phyloP scores from a whole-genome alignment of 2,329 filamentous ascomycete genomes.

The Lithohypha guttulata region DNA sequence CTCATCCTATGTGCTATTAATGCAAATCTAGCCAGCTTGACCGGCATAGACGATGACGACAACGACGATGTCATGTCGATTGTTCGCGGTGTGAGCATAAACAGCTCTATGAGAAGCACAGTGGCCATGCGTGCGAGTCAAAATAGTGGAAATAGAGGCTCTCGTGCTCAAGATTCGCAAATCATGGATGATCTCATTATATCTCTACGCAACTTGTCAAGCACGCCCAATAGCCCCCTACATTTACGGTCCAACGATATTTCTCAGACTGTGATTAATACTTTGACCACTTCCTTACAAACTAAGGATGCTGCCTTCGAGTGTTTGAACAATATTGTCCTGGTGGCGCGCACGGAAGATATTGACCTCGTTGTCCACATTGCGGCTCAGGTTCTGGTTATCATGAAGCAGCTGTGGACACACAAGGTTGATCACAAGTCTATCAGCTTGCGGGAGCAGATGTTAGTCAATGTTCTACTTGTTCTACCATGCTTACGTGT shows the following conservation, averaged over 20 bases:
- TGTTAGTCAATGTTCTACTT: slow-evolving; percentile 60
- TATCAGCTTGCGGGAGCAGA: slow-evolving; percentile 59
- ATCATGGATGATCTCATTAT: slow-evolving; percentile 16
- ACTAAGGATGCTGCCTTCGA: slow-evolving; percentile 64
- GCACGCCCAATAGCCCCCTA: slow-evolving; percentile 15
- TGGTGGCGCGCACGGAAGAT: slow-evolving; percentile 57
- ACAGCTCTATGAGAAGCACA: slow-evolving; percentile 33
- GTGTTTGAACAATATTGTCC: slow-evolving; percentile 61
- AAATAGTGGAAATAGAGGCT: slow-evolving; percentile 7
- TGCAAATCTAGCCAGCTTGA: neutral
- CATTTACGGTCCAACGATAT: slow-evolving; percentile 14
- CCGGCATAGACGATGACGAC: slow-evolving; percentile 10
- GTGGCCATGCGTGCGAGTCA: slow-evolving; percentile 16
- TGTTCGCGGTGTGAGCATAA: slow-evolving; percentile 26
- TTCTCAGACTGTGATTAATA: slow-evolving; percentile 11
- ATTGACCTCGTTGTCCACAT: slow-evolving; percentile 50
- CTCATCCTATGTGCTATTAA: slow-evolving; percentile 59
- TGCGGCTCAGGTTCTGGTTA: slow-evolving; percentile 53
- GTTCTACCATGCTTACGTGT: slow-evolving; percentile 45
- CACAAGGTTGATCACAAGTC: slow-evolving; percentile 41
- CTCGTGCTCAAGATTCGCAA: slow-evolving; percentile 7
- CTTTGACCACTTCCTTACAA: slow-evolving; percentile 10
- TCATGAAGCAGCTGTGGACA: slow-evolving; percentile 68
- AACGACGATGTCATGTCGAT: neutral
- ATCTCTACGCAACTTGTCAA: slow-evolving; percentile 15